A percentile compares a stretch with the other conserved stretches of the same genome.
phyloP scores from a whole-genome alignment of 768 basidiomycete genomes.

The Podaxis sp. region DNA sequence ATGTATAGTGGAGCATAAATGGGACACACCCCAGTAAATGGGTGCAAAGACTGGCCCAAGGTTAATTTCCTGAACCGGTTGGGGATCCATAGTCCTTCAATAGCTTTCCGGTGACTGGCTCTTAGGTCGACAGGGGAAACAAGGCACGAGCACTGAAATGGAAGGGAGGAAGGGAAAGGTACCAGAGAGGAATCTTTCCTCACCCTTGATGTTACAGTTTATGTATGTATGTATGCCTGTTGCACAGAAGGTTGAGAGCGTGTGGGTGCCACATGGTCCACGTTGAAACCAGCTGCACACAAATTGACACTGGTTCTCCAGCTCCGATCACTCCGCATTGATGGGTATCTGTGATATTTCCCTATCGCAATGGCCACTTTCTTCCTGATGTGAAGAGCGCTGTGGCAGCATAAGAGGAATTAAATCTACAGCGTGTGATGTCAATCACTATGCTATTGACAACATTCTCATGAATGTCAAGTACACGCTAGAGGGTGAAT shows the following conservation, averaged over 20 bases:
- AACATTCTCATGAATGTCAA: no score
- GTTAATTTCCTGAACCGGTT: conserved; percentile 14
- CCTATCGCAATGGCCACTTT: neutral
- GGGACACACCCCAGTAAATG: conserved; percentile 26
- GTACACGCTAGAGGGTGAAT: no score
- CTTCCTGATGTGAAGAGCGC: neutral
- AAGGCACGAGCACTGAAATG: neutral
- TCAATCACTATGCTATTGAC: no score
- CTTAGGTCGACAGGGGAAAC: neutral
- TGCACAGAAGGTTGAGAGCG: neutral
- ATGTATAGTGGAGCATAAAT: neutral
- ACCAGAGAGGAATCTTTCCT: neutral
- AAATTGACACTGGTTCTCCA: neutral
- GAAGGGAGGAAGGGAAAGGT: neutral
- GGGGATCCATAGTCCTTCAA: neutral
- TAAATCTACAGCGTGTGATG: no score
- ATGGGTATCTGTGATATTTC: neutral
- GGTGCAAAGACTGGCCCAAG: conserved; percentile 24
- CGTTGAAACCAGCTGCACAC: neutral
- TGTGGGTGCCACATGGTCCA: neutral
- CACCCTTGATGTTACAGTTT: neutral
- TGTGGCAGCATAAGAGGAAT: neutral
- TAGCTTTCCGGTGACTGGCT: neutral
- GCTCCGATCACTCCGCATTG: neutral
- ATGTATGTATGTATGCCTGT: neutral